Evolutionary conservation across 768 basidiomycete genomes (phyloP).

Genomic region (Serendipita sp.): DNA sequence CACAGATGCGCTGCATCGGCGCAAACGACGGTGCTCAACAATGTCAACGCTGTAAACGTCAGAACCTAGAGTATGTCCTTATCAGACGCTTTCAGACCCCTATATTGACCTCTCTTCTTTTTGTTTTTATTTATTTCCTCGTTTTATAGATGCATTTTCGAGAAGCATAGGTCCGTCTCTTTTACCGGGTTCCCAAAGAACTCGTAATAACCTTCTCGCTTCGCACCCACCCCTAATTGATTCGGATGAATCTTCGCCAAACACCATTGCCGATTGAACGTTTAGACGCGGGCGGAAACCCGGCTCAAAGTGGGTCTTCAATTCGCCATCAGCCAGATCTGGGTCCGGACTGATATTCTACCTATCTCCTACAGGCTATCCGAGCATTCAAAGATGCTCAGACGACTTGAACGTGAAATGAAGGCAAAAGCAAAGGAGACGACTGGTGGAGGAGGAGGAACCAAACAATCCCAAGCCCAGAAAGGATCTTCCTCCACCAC

Average conservation of each 20-base stretch:
- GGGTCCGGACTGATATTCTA: conserved; percentile 2
- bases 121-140: conserved; percentile 10
- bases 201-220: not conserved
- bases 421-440: not conserved
- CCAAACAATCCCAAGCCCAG: conserved; percentile 32
- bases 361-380: conserved; percentile 40
- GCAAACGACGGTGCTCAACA: conserved; percentile 69
- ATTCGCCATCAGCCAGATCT: conserved; percentile 7
- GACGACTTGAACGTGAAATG: conserved; percentile 42
- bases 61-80: conserved; percentile 50
- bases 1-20: conserved; percentile 81
- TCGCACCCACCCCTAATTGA: not conserved
- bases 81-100: conserved; percentile 9
- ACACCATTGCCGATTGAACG: not conserved
- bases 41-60: conserved; percentile 73
- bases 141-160: conserved; percentile 53
- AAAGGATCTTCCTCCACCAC: not conserved
- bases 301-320: conserved; percentile 60
- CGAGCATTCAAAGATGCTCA: conserved; percentile 79
- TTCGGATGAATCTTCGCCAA: not conserved
- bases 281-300: conserved; percentile 64
- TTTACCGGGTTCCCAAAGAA: not conserved
- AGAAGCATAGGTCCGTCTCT: conserved; percentile 48
- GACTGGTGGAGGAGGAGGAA: conserved; percentile 30
- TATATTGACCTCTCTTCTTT: conserved; percentile 11